A percentile compares a stretch with the other conserved stretches of the same genome.
These are phyloP conservation scores for Trematosphaeria pertusa DNA, from an alignment of 2,329 filamentous ascomycete species.

Conservation along the genomic window DNA sequence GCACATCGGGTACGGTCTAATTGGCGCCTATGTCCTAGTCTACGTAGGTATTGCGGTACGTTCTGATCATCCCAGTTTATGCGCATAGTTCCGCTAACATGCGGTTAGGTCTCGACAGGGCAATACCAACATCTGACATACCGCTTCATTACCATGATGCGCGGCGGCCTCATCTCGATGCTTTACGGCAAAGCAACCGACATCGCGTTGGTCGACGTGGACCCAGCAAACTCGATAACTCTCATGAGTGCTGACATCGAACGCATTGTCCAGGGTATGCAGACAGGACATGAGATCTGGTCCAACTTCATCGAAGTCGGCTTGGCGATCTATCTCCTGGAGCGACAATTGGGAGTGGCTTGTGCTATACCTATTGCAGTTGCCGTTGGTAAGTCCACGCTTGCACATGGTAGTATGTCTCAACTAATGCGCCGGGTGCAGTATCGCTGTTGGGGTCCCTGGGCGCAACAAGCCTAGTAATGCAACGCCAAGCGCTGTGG, in stretches of 20 bases:
- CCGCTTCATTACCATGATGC: conserved; percentile 44
- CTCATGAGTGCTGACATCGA: conserved; percentile 48
- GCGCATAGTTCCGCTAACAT: conserved; percentile 17
- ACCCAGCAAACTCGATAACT: conserved; percentile 40
- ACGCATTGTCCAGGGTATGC: conserved; percentile 43
- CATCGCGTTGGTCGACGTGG: conserved; percentile 36
- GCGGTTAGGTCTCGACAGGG: conserved; percentile 37
- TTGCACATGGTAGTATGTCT: conserved; percentile 11
- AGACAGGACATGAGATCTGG: conserved; percentile 45
- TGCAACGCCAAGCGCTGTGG: conserved; percentile 48
- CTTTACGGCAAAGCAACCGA: conserved; percentile 44
- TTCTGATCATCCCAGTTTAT: conserved; percentile 3
- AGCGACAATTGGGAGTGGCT: conserved; percentile 55
- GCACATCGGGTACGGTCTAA: conserved; percentile 43
- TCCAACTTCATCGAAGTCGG: conserved; percentile 51
- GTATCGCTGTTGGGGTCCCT: conserved; percentile 36
- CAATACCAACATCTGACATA: conserved; percentile 45
- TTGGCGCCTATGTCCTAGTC: conserved; percentile 43
- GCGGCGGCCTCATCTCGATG: conserved; percentile 45
- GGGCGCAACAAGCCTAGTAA: conserved; percentile 37
- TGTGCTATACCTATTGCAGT: conserved; percentile 58
- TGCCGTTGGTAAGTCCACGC: conserved; percentile 40
- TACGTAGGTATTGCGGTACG: conserved; percentile 44
- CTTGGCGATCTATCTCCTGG: conserved; percentile 57
- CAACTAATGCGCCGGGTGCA: conserved; percentile 7